Base-by-base conservation (phyloP, 2,329 filamentous ascomycete species). In the Ustilaginoidea virens region DNA sequence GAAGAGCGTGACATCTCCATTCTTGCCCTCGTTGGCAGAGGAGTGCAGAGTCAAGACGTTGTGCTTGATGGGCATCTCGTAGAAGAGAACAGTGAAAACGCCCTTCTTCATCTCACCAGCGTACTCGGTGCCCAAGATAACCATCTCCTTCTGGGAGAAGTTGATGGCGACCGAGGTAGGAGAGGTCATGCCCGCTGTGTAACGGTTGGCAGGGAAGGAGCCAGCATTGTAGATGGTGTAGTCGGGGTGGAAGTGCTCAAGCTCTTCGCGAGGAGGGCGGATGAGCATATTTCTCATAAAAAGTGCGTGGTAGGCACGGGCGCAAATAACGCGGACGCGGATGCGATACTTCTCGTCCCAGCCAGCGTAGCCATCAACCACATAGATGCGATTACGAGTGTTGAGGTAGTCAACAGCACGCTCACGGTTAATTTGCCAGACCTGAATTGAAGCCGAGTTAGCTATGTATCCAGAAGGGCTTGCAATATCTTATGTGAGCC, bases 241-340 rank as follows among this genome's bases (percentile, higher is more conserved):
- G 68, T 98, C 87, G 47, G 90, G 90, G 60, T 93, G 82, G 74
- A 98, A 98, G 62, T 83, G 74, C 65, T 93, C 80, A 31, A 98
- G 77, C 67, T 98, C 86, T 61, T 92, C 81, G 39, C 72, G 73
- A 30, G 76, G 67, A 39, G 90, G 90, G 45, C 90, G 80, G 66
- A 98, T 98, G 52, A 98, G 80, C 90, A 98, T 98, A 71, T 98
- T 98, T 53, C 86, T 82, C 90, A 98, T 98, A 75, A 98, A 98
- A 41, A 98, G 74, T 38, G 90, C 90, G 71, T 98, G 90, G 71
- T 98, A 98, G 59, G 90, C 90, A 54, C 90, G 86, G 43, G 90
- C 90, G 64, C 90, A 98, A 52, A 98, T 86, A 40, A 98, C 87
- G 51, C 90, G 86, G 47, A 98, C 90, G 49, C 77, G 81, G 63